Percentiles rank a stretch among this genome's conserved stretches.
Evolutionary conservation across 1,284 basidiomycete species (phyloP).

Genomic region (Rhodotorula sp.): DNA sequence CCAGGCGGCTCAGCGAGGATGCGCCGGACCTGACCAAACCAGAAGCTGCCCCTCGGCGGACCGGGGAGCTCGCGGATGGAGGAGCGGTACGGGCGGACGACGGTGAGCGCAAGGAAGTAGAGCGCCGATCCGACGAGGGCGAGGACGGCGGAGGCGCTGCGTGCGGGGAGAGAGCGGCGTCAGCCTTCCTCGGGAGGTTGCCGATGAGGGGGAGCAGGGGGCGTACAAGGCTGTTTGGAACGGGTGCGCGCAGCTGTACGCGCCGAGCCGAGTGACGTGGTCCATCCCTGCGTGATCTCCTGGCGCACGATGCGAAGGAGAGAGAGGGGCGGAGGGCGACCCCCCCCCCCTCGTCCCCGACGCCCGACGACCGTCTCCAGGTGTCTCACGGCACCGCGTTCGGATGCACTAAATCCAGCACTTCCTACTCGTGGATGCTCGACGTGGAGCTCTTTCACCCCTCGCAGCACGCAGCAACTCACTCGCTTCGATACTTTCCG

Average conservation of each 20-base stretch:
- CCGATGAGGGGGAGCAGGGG: background rate
- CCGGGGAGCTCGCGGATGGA: constrained; percentile 54
- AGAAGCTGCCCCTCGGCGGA: constrained; percentile 55
- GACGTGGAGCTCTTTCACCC: too few species aligned
- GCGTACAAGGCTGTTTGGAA: background rate
- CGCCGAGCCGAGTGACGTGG: background rate
- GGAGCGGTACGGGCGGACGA: constrained; percentile 44
- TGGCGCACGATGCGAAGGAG: background rate
- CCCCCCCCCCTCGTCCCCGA: background rate
- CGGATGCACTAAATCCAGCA: too few species aligned
- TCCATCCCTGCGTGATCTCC: constrained; percentile 1
- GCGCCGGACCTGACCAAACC: constrained; percentile 62
- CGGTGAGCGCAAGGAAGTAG: constrained; percentile 6
- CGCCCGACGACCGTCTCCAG: background rate
- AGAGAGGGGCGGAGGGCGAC: background rate
- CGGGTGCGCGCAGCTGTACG: constrained; percentile 1
- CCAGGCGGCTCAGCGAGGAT: constrained; percentile 63
- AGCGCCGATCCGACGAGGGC: background rate
- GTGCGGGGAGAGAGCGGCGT: background rate
- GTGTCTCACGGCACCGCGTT: too few species aligned
- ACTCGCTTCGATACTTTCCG: too few species aligned
- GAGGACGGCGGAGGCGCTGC: background rate
- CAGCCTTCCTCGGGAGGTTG: background rate
- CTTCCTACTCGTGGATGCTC: too few species aligned
- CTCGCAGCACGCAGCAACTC: too few species aligned